Conservation (phyloP, 108 stramenopile species). For the Epithemia pelagica region DNA sequence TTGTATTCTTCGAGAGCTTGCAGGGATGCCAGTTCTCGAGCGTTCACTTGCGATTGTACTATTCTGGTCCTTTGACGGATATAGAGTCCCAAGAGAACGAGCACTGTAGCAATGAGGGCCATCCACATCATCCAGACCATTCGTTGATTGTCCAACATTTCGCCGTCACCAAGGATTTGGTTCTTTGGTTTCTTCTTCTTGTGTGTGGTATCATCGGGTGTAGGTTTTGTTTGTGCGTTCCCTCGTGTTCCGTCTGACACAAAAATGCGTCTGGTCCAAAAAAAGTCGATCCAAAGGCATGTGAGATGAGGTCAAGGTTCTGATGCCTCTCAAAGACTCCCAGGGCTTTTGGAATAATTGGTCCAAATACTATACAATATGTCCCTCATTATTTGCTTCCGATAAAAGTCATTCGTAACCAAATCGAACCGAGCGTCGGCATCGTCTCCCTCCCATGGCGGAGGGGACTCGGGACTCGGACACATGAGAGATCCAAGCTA, state of each 20-base stretch:
- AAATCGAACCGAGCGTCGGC: not conserved
- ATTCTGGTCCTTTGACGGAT: not conserved
- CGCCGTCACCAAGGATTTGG: too few species aligned
- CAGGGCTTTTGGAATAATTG: too few species aligned
- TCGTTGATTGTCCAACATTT: not conserved
- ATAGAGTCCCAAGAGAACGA: not conserved
- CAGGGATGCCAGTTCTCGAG: not conserved
- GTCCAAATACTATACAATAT: too few species aligned
- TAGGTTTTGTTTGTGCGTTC: not conserved
- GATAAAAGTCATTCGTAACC: constrained; percentile 1
- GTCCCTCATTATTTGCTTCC: too few species aligned
- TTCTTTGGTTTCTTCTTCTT: not conserved
- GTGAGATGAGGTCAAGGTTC: too few species aligned
- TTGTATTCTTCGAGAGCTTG: not conserved
- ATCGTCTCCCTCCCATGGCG: too few species aligned
- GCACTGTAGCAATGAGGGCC: not conserved
- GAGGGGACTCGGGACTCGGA: not conserved
- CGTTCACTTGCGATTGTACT: not conserved
- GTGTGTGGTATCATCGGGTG: not conserved
- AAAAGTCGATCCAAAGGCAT: not conserved
- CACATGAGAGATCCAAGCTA: not conserved
- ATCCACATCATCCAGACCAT: not conserved
- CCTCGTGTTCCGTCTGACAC: not conserved
- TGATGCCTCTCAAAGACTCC: too few species aligned
- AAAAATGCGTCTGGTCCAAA: not conserved